These are phyloP conservation scores for Cercospora zeina DNA, from an alignment of 2,329 filamentous ascomycete species.

Conservation along the genomic window DNA sequence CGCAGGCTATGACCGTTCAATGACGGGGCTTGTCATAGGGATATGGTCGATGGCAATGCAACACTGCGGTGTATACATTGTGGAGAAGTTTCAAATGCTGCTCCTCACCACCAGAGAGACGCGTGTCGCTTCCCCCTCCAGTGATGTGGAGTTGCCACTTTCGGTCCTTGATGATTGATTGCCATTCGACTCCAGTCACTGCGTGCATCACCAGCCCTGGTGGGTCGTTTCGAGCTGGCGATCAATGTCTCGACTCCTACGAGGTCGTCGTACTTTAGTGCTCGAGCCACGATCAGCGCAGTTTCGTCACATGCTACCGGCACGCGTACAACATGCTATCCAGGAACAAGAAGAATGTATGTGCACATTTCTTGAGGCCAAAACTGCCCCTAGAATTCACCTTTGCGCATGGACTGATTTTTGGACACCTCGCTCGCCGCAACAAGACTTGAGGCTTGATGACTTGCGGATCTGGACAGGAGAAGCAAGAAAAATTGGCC, in stretches of 20 bases:
- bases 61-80: not conserved
- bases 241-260: not conserved
- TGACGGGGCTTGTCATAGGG: not conserved
- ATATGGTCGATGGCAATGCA: not conserved
- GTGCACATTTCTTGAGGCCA: not conserved
- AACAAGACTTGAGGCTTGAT: too few relatives aligned
- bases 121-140: not conserved
- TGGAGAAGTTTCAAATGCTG: slow-evolving; percentile 3
- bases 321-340: not conserved
- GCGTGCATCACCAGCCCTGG: not conserved
- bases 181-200: not conserved
- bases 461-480: too few relatives aligned
- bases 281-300: too few relatives aligned
- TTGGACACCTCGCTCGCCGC: too few relatives aligned
- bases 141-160: not conserved
- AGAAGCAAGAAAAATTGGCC: too few relatives aligned
- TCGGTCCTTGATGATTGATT: not conserved
- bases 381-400: not conserved
- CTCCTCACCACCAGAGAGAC: not conserved
- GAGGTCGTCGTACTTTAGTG: not conserved
- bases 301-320: not conserved
- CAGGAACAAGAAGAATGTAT: too few relatives aligned
- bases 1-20: not conserved
- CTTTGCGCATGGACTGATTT: too few relatives aligned
- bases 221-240: not conserved